phyloP scores from a whole-genome alignment of 805 yeast species.

The Torulaspora delbrueckii region DNA sequence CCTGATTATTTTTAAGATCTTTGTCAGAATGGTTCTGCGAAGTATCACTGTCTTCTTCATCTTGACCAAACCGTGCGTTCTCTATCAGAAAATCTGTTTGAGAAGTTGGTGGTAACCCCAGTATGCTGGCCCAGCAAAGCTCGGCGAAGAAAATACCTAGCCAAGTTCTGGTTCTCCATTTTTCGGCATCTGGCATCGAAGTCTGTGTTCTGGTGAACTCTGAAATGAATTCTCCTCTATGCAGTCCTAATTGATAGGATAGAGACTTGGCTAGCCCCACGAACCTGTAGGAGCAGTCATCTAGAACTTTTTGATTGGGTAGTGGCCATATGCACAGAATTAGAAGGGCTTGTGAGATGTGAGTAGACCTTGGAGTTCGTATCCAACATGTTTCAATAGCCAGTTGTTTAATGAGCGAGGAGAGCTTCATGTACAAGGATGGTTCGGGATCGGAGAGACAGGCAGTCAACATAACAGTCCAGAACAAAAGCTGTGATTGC shows the following conservation, averaged over 20 bases:
- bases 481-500: slow-evolving; percentile 78
- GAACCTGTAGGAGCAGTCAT: slow-evolving; percentile 86
- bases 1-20: not conserved
- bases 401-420: slow-evolving; percentile 73
- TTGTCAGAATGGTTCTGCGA: not conserved
- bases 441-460: slow-evolving; percentile 86
- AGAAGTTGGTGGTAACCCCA: slow-evolving; percentile 84
- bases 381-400: slow-evolving; percentile 93
- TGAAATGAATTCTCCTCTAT: slow-evolving; percentile 84
- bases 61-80: slow-evolving; percentile 62
- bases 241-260: slow-evolving; percentile 82
- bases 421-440: slow-evolving; percentile 64
- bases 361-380: slow-evolving; percentile 88
- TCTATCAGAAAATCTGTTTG: slow-evolving; percentile 80
- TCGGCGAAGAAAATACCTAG: slow-evolving; percentile 80
- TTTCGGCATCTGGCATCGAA: slow-evolving; percentile 81
- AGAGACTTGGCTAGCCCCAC: slow-evolving; percentile 80
- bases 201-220: slow-evolving; percentile 90
- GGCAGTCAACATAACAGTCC: slow-evolving; percentile 88
- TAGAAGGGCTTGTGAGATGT: slow-evolving; percentile 82
- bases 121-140: slow-evolving; percentile 82
- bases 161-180: slow-evolving; percentile 94
- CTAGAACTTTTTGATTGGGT: slow-evolving; percentile 87
- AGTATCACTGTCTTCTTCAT: slow-evolving; percentile 15
- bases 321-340: slow-evolving; percentile 88